These are phyloP conservation scores for Tubosaeta sp. DNA, from an alignment of 768 basidiomycete genomes.

Conservation along the genomic window DNA sequence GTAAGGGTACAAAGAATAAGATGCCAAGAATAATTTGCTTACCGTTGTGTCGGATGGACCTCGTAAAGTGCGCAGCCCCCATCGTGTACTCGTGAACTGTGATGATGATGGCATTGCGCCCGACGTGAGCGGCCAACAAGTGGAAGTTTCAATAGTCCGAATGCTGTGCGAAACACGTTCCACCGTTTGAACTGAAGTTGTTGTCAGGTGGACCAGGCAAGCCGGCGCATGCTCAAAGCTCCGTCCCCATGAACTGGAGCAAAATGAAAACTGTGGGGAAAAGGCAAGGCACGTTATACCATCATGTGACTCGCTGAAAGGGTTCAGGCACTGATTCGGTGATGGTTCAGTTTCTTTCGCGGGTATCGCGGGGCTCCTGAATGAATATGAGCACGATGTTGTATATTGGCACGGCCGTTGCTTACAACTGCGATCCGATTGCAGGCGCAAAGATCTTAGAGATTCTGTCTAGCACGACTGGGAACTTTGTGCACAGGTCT, in stretches of 20 bases:
- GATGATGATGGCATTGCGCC: not conserved
- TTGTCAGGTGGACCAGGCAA: constrained; percentile 1
- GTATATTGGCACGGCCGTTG: too few relatives aligned
- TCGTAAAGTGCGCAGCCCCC: not conserved
- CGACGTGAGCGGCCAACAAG: not conserved
- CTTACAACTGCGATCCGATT: too few relatives aligned
- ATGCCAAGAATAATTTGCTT: not conserved
- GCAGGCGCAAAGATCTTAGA: constrained; percentile 7
- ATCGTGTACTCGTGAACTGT: not conserved
- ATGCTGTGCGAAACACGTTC: constrained; percentile 6
- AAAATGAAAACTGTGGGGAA: constrained; percentile 10
- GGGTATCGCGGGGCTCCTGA: not conserved
- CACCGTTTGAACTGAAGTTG: not conserved
- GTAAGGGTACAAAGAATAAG: not conserved
- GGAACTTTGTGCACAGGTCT: constrained; percentile 3
- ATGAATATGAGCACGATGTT: not conserved
- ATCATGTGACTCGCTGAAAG: not conserved
- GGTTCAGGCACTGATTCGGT: not conserved
- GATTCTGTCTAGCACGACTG: not conserved
- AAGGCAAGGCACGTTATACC: not conserved
- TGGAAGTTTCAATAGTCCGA: not conserved
- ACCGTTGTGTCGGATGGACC: not conserved
- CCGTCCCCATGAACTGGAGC: constrained; percentile 1
- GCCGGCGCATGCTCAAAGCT: constrained; percentile 1
- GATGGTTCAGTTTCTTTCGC: not conserved